phyloP scores from a whole-genome alignment of 768 basidiomycete species.

The Tricholoma saponaceum region DNA sequence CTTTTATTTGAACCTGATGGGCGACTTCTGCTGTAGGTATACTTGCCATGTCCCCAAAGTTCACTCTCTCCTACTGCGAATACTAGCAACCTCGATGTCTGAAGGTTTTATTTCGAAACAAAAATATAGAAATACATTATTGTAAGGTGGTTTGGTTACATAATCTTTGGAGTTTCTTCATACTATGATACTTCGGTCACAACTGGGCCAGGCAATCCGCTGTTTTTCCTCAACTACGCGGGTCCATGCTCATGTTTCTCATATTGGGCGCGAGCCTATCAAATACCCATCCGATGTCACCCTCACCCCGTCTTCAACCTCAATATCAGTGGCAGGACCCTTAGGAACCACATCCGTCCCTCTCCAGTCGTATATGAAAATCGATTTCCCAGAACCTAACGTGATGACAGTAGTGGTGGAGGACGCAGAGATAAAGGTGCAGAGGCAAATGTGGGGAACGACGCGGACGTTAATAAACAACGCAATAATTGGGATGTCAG shows the following conservation, averaged over 20 bases:
- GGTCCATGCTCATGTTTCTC: slow-evolving; percentile 55
- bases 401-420: slow-evolving; percentile 52
- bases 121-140: no score
- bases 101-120: no score
- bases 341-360: slow-evolving; percentile 44
- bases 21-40: no score
- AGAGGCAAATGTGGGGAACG: slow-evolving; percentile 93
- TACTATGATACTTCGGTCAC: slow-evolving; percentile 32
- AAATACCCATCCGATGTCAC: slow-evolving; percentile 39
- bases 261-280: slow-evolving; percentile 60
- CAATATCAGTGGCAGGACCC: slow-evolving; percentile 41
- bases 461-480: slow-evolving; percentile 88
- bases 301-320: slow-evolving; percentile 34
- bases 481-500: slow-evolving; percentile 85
- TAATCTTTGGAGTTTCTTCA: slow-evolving; percentile 6
- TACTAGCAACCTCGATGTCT: no score
- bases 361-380: slow-evolving; percentile 42
- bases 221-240: slow-evolving; percentile 48
- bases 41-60: no score
- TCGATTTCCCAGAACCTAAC: slow-evolving; percentile 35
- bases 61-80: no score
- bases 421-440: slow-evolving; percentile 64
- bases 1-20: no score
- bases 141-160: slow-evolving; percentile 4
- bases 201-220: slow-evolving; percentile 29